Base-by-base conservation (phyloP, 371 early-diverging fungal species). In the Mucor mucedo region DNA sequence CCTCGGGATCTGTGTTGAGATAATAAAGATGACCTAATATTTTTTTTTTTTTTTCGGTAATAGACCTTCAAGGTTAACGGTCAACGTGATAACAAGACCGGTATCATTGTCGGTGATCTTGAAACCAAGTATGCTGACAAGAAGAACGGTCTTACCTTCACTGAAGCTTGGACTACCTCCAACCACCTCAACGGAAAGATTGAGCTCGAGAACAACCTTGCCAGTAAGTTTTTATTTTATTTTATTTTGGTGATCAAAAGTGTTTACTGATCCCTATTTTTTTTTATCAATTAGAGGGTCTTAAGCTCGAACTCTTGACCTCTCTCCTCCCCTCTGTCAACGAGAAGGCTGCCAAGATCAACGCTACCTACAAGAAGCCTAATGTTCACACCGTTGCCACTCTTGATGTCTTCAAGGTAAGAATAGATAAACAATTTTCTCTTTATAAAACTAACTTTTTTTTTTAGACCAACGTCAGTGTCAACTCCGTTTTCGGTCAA, bases 71-170 rank as follows among this genome's bases (percentile, higher is more conserved):
- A 95, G 72, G 95, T 97, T 60, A 88, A 87, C 76, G 98, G 98
- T 66, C 78, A 84, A 76, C 92, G 95, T 84, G 96, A 96, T 84
- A 87, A 89, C 87, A 96, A 96, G 89, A 84, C 93, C 59, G 96
- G 97, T 62, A 86, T 84, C 80, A 97, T 98, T 73, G 87, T 88
- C 70, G 93, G 93, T 79, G 98, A 98, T 74, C 85, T 98, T 73
- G 96, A 96, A 90, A 91, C 91, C 83, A 98, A 97, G 89, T 97
- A 94, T 77, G 78, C 89, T 64, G 94, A 97, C 87, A 93, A 91
- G 86, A 79, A 90, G 73, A 92, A 91, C 70, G 97, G 97, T 77
- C 78, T 96, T 42, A 90, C 95, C 69, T 85, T 96, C 82, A 98
- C 98, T 70, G 94, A 95, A 81, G 85, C 93, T 65, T 96, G 96